Conservation (phyloP, 202 grass and related monocot species). For the Carex sylvatica region DNA sequence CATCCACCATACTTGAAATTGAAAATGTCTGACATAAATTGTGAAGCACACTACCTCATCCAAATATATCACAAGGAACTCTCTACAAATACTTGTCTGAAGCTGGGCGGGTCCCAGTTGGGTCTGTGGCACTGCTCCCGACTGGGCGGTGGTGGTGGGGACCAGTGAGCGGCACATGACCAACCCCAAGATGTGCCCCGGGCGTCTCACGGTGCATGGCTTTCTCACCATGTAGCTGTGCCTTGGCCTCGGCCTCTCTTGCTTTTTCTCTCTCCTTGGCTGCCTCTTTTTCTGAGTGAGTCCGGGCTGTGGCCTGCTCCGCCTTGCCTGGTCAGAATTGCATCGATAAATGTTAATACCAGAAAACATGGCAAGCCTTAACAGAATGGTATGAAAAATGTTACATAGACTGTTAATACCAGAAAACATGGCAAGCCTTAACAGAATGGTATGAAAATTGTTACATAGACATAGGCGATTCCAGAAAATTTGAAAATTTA, state of each 20-base stretch:
- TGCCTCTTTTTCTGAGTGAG: conserved; percentile 56
- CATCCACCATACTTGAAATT: not conserved
- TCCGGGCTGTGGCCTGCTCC: conserved; percentile 51
- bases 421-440: too few species aligned
- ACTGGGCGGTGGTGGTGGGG: conserved; percentile 34
- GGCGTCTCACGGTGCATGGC: conserved; percentile 56
- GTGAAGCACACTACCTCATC: not conserved
- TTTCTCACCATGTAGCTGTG: conserved; percentile 71
- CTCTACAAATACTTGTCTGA: conserved; percentile 55
- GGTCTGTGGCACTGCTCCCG: conserved; percentile 12
- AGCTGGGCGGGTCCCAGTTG: conserved; percentile 29
- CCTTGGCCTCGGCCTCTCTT: conserved; percentile 55
- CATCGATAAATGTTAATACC: not conserved
- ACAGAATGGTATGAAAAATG: not conserved
- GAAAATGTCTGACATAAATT: not conserved
- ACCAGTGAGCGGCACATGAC: conserved; percentile 52
- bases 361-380: not conserved
- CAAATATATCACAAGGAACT: not conserved
- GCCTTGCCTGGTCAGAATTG: conserved; percentile 31
- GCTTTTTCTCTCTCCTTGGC: conserved; percentile 50
- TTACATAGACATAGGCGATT: too few species aligned
- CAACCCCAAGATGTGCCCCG: conserved; percentile 18
- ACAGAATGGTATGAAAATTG: too few species aligned
- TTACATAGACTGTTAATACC: too few species aligned
- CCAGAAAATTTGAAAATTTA: too few species aligned